Evolutionary conservation across 2,329 filamentous ascomycete species (phyloP).

Genomic region (Cladobotryum protrusum): DNA sequence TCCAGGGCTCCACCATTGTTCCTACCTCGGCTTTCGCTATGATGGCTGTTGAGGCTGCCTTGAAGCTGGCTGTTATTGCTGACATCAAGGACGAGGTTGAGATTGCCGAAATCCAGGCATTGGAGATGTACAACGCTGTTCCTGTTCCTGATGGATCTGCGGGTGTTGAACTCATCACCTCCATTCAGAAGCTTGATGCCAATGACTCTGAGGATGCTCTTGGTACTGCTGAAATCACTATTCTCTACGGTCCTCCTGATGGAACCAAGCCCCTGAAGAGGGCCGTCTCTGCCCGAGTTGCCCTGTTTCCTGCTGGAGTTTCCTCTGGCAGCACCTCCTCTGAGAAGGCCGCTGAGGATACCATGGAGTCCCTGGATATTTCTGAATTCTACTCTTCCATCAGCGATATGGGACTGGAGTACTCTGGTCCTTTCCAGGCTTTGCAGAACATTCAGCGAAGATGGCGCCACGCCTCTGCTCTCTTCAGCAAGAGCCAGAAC

Average conservation of each 20-base stretch:
- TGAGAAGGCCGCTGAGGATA: not conserved
- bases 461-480: not conserved
- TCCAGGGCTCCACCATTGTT: slow-evolving; percentile 31
- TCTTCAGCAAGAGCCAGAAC: not conserved
- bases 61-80: slow-evolving; percentile 4
- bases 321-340: not conserved
- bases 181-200: not conserved
- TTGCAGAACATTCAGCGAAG: not conserved
- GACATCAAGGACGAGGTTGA: not conserved
- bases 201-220: not conserved
- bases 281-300: not conserved
- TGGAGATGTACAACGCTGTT: not conserved
- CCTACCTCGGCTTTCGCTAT: slow-evolving; percentile 32
- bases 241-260: not conserved
- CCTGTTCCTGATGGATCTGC: not conserved
- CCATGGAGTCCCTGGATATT: not conserved
- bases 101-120: not conserved
- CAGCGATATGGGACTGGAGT: not conserved
- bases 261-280: not conserved
- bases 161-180: not conserved
- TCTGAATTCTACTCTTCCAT: not conserved
- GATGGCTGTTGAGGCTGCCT: slow-evolving; percentile 29
- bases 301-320: not conserved
- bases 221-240: not conserved
- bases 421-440: not conserved